phyloP scores from a whole-genome alignment of 164 flowering plant genomes.

The Houttuynia cordata region DNA sequence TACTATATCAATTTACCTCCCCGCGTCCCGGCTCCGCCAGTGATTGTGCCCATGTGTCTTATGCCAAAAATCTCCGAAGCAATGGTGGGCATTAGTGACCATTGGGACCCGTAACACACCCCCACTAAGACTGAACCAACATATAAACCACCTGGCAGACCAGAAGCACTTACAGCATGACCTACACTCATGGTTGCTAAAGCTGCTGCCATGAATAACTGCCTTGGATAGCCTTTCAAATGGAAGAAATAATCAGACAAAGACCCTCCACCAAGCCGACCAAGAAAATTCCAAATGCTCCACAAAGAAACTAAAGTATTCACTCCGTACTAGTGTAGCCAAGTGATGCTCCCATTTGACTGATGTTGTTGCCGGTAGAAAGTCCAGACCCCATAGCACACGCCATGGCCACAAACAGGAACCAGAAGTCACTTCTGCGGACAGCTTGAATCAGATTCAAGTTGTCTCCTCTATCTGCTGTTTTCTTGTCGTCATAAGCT shows the following conservation, averaged over 20 bases:
- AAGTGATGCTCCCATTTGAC: slow-evolving; percentile 86
- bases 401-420: slow-evolving; percentile 67
- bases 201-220: slow-evolving; percentile 52
- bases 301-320: slow-evolving; percentile 68
- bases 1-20: too few species aligned
- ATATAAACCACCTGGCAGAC: slow-evolving; percentile 58
- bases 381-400: slow-evolving; percentile 91
- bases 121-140: slow-evolving; percentile 67
- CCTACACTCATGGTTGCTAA: slow-evolving; percentile 62
- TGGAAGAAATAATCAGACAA: slow-evolving; percentile 67
- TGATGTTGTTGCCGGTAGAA: slow-evolving; percentile 79
- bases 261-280: slow-evolving; percentile 89
- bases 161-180: slow-evolving; percentile 61
- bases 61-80: slow-evolving; percentile 76
- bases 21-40: too few species aligned
- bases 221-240: slow-evolving; percentile 59
- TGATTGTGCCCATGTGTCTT: slow-evolving; percentile 66
- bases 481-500: slow-evolving; percentile 8
- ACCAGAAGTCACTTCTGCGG: slow-evolving; percentile 56
- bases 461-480: slow-evolving; percentile 20
- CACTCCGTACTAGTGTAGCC: slow-evolving; percentile 46
- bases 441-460: slow-evolving; percentile 57
- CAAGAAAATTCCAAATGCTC: slow-evolving; percentile 97
- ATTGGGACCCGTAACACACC: too few species aligned
- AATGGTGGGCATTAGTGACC: slow-evolving; percentile 93